Evolutionary conservation across 305 asterid species (phyloP), one percentile per base, ranked within the genome.

Genomic region (Fraxinus floribunda): DNA sequence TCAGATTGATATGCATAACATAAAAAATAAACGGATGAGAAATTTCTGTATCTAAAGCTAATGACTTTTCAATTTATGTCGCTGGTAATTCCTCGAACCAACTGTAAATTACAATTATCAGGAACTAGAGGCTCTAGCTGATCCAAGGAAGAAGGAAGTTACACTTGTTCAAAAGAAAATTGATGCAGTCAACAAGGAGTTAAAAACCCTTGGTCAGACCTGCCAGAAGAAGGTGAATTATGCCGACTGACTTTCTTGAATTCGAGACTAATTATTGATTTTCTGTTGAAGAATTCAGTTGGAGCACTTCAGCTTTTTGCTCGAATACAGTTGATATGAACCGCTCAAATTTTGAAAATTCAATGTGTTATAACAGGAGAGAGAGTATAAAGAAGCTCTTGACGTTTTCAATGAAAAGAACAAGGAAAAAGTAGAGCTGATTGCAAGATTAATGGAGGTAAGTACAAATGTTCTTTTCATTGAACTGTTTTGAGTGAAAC

Each of bases 391-490:
- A 86, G 99, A 96, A 79, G 97, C 98, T 35, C 98, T 94, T 39
- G 98, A 95, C 22, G 94, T 95, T 24, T 94, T 94, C 91, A 95
- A 93, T 78, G 98, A 93, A 0, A 96, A 92, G 95, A 93, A 96
- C 97, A 94, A 89, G 83, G 99, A 96, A 81, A 96, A 94, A 87
- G 98, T 90, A 18, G 97, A 93, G 84, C 92, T 96, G 26, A 89
- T 96, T 88, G 86, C 94, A 79, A 91, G 94, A 89, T 89, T 96
- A 93, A 94, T 91, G 99, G 99, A 96, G 98, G 99, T 94, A 83
- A 87, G 92, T 75, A 76, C 62, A 79, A 80, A 78, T 35, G n/a
- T 9, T 41, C 55, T 70, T 4, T 30, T 70, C 1, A 38, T 70
- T 30, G n/a, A 70, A 70, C 41, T 15, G 16, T 29, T 68, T 29